phyloP scores from a whole-genome alignment of 495 filamentous ascomycete species.

The Aspergillus indologenus region DNA sequence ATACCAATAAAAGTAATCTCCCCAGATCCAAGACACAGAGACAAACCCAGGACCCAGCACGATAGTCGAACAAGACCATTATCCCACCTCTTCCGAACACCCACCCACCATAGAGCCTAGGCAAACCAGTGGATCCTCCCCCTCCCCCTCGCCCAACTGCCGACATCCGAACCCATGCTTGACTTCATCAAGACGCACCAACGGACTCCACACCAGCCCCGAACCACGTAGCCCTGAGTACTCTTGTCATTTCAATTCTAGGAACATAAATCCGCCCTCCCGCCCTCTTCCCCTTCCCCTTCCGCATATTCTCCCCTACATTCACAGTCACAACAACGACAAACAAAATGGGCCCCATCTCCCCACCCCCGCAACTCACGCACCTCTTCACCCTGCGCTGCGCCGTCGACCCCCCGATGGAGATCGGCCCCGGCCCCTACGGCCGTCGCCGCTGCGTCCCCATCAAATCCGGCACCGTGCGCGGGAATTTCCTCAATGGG shows the following conservation, averaged over 20 bases:
- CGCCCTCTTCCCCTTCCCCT: background rate
- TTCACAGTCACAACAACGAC: background rate
- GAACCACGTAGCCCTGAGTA: too few relatives aligned
- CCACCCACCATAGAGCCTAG: background rate
- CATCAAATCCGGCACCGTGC: constrained; percentile 25
- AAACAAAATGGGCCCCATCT: constrained; percentile 21
- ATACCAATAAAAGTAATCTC: too few relatives aligned
- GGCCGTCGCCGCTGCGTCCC: constrained; percentile 32
- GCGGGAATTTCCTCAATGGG: constrained; percentile 25
- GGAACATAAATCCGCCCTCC: background rate
- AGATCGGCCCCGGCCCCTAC: constrained; percentile 30
- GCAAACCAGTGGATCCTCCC: background rate
- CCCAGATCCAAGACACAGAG: too few relatives aligned
- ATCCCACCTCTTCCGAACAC: too few relatives aligned
- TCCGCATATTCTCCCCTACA: background rate
- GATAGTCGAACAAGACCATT: too few relatives aligned
- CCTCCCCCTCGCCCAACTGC: background rate
- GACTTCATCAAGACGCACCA: background rate
- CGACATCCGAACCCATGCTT: background rate
- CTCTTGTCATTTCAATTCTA: too few relatives aligned
- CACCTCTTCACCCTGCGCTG: constrained; percentile 33
- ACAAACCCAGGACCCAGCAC: too few relatives aligned
- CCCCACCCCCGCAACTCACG: constrained; percentile 25
- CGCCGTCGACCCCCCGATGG: constrained; percentile 28
- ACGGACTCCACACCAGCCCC: background rate